Conservation (phyloP, 257 asterid species). For the Jasminum sambac region DNA sequence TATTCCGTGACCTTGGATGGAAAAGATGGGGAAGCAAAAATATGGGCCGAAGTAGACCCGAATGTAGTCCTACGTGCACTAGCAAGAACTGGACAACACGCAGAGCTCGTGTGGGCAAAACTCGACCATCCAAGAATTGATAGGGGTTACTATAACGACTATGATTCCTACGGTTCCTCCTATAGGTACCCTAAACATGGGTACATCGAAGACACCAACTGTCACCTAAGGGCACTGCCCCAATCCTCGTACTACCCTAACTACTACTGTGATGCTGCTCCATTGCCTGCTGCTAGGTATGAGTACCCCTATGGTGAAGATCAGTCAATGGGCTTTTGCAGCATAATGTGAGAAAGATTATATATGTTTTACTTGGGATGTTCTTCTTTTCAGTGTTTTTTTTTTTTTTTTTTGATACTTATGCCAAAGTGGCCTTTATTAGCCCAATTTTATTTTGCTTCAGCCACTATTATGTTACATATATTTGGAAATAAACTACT, state of each 20-base stretch:
- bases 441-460: too few species aligned
- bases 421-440: not conserved
- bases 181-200: not conserved
- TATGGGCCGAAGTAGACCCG: constrained; percentile 51
- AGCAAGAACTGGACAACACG: constrained; percentile 44
- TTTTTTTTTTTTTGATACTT: not conserved
- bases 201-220: not conserved
- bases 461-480: too few species aligned
- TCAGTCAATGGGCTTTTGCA: constrained; percentile 10
- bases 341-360: constrained; percentile 4
- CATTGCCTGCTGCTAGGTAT: not conserved
- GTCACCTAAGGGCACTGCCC: constrained; percentile 17
- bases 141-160: not conserved
- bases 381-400: not conserved
- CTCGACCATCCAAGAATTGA: constrained; percentile 36
- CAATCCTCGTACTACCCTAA: not conserved
- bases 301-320: not conserved
- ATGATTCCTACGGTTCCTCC: not conserved
- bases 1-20: constrained; percentile 37
- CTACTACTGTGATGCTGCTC: constrained; percentile 16
- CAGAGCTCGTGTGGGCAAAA: constrained; percentile 36
- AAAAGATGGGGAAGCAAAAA: constrained; percentile 18
- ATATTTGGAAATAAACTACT: too few species aligned
- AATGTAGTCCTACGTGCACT: constrained; percentile 37
- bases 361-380: not conserved